These are phyloP conservation scores for Xylariaceae sp. DNA, from an alignment of 2,329 filamentous ascomycete genomes.

Conservation along the genomic window DNA sequence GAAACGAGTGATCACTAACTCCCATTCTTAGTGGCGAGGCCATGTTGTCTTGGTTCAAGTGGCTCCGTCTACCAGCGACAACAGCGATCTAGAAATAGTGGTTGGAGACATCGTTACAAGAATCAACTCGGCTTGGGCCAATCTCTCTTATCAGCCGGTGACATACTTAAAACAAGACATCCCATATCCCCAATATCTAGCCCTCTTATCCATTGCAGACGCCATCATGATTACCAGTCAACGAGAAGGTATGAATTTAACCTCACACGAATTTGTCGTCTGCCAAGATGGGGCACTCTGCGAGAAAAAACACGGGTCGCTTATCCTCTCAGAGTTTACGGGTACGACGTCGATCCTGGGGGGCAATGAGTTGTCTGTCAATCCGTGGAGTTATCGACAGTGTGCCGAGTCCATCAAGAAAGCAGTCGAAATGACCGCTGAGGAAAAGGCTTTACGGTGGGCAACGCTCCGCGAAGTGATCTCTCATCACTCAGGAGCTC, in stretches of 20 bases:
- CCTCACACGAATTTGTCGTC: constrained; percentile 88
- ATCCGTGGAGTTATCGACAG: constrained; percentile 91
- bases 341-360: constrained; percentile 84
- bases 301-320: constrained; percentile 76
- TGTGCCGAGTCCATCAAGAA: constrained; percentile 81
- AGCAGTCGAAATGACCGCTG: constrained; percentile 73
- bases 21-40: constrained; percentile 80
- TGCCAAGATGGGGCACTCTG: constrained; percentile 79
- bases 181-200: constrained; percentile 88
- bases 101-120: constrained; percentile 92
- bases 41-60: constrained; percentile 91
- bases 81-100: constrained; percentile 79
- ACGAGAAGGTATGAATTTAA: constrained; percentile 95
- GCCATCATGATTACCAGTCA: constrained; percentile 92
- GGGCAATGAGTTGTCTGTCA: constrained; percentile 76
- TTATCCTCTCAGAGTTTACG: constrained; percentile 94
- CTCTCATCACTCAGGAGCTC: constrained; percentile 74
- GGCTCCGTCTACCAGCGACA: constrained; percentile 83
- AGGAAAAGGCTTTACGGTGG: constrained; percentile 74
- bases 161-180: constrained; percentile 96
- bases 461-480: constrained; percentile 68
- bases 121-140: constrained; percentile 88
- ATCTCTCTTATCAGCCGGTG: constrained; percentile 84
- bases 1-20: too few relatives aligned
- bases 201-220: constrained; percentile 83